Percentiles rank a stretch among this genome's conserved stretches.
Conservation (phyloP, 768 basidiomycete species). For the Leccinum incarnatum region DNA sequence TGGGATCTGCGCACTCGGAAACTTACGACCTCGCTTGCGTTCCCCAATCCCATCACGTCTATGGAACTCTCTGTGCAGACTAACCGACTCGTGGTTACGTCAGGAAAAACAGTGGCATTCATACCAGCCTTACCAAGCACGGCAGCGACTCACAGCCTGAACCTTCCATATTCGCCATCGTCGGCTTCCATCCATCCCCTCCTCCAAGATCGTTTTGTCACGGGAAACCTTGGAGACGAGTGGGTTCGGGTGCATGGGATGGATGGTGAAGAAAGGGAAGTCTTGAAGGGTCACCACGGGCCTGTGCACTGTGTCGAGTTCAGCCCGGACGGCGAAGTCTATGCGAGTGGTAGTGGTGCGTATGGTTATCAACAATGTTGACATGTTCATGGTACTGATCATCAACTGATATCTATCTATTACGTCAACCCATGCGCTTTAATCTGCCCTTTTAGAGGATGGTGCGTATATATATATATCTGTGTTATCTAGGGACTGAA, state of each 20-base stretch:
- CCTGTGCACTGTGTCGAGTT: constrained; percentile 94
- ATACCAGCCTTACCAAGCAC: constrained; percentile 70
- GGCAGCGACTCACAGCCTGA: constrained; percentile 69
- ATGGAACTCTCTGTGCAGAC: constrained; percentile 90
- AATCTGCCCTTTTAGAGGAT: constrained; percentile 53
- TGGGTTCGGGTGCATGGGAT: constrained; percentile 96
- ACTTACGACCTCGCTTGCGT: constrained; percentile 65
- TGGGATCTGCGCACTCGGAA: constrained; percentile 89
- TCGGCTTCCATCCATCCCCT: constrained; percentile 95
- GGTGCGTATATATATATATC: constrained; percentile 41
- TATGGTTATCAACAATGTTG: constrained; percentile 20
- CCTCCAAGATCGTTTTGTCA: constrained; percentile 85
- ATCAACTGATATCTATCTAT: constrained; percentile 8
- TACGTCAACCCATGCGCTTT: constrained; percentile 5
- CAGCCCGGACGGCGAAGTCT: constrained; percentile 96
- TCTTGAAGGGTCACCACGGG: constrained; percentile 95
- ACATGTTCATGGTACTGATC: background rate
- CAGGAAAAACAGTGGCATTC: constrained; percentile 90
- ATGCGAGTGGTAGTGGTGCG: constrained; percentile 94
- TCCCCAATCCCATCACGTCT: constrained; percentile 81
- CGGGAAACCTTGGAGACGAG: constrained; percentile 85
- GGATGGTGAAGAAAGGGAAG: constrained; percentile 85
- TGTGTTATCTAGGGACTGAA: constrained; percentile 7
- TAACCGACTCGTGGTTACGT: constrained; percentile 82
- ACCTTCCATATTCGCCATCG: constrained; percentile 82